Conservation (phyloP, 2,329 filamentous ascomycete genomes). For the Claviceps quebecensis region DNA sequence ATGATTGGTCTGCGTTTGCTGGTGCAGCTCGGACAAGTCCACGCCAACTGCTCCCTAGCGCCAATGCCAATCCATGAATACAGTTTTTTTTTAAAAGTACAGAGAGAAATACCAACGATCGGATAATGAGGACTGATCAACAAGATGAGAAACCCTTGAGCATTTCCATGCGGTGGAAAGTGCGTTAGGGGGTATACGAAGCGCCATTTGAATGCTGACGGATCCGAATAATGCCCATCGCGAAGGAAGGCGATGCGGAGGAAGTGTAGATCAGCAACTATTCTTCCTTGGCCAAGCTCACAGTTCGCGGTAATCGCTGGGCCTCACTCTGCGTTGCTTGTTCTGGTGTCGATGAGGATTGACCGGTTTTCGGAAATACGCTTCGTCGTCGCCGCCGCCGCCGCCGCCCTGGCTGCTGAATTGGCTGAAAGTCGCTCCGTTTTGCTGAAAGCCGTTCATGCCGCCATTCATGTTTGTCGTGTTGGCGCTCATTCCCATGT, state of each 20-base stretch:
- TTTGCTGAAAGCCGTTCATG: slow-evolving; percentile 21
- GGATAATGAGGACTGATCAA: no score
- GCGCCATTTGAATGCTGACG: no score
- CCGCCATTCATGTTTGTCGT: slow-evolving; percentile 1
- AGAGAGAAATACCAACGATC: not conserved
- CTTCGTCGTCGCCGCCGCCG: slow-evolving; percentile 51
- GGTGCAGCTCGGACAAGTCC: not conserved
- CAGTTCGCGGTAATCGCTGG: slow-evolving; percentile 82
- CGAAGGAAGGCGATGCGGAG: no score
- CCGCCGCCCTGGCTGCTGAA: slow-evolving; percentile 32
- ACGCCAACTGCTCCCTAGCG: not conserved
- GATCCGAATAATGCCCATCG: no score
- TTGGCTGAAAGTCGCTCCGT: slow-evolving; percentile 27
- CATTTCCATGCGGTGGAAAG: not conserved
- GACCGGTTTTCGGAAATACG: slow-evolving; percentile 90
- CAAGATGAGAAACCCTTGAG: no score
- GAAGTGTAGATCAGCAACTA: no score
- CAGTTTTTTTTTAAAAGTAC: not conserved
- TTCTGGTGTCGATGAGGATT: slow-evolving; percentile 87
- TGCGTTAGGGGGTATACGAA: no score
- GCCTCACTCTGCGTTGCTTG: slow-evolving; percentile 62
- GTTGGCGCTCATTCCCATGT: slow-evolving; percentile 6
- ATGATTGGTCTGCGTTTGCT: not conserved
- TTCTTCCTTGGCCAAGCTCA: slow-evolving; percentile 21
- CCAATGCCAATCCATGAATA: not conserved